Percentiles rank a stretch among this genome's conserved stretches.
phyloP scores from a whole-genome alignment of 805 yeast genomes.

The Starmerella sirachaensis region DNA sequence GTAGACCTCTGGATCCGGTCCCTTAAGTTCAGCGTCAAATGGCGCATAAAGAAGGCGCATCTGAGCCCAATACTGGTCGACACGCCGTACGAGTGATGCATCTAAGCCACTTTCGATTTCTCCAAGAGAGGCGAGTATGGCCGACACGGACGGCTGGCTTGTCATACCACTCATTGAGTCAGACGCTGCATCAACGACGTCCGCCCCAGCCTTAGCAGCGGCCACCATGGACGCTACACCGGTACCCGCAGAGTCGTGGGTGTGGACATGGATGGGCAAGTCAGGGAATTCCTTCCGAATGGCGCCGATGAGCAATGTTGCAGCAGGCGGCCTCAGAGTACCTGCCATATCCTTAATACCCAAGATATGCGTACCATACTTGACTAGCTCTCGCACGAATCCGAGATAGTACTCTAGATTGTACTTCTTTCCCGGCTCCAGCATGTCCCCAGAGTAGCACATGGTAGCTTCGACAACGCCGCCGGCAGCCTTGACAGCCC shows the following conservation, averaged over 20 bases:
- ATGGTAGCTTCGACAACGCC: constrained; percentile 98
- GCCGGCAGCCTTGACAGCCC: constrained; percentile 95
- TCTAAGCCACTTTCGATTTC: constrained; percentile 63
- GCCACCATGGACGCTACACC: constrained; percentile 96
- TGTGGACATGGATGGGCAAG: constrained; percentile 95
- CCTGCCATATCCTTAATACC: constrained; percentile 99
- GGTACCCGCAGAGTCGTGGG: constrained; percentile 99
- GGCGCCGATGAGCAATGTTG: constrained; percentile 62
- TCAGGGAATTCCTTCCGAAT: constrained; percentile 81
- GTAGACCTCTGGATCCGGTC: constrained; percentile 99
- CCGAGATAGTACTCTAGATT: constrained; percentile 78
- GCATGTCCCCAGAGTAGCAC: constrained; percentile 98
- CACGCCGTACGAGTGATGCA: constrained; percentile 56
- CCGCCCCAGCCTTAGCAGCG: constrained; percentile 93
- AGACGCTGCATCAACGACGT: constrained; percentile 93
- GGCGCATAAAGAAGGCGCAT: constrained; percentile 93
- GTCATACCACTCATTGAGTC: constrained; percentile 98
- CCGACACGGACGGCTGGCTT: constrained; percentile 93
- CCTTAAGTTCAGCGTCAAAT: constrained; percentile 96
- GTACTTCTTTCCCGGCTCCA: constrained; percentile 89
- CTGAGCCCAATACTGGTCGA: constrained; percentile 97
- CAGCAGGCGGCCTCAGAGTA: constrained; percentile 92
- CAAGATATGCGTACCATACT: constrained; percentile 89
- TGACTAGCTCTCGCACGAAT: constrained; percentile 71
- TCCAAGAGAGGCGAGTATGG: constrained; percentile 82